These are phyloP conservation scores for Striga hermonthica DNA, from an alignment of 305 asterid genomes.

Conservation along the genomic window DNA sequence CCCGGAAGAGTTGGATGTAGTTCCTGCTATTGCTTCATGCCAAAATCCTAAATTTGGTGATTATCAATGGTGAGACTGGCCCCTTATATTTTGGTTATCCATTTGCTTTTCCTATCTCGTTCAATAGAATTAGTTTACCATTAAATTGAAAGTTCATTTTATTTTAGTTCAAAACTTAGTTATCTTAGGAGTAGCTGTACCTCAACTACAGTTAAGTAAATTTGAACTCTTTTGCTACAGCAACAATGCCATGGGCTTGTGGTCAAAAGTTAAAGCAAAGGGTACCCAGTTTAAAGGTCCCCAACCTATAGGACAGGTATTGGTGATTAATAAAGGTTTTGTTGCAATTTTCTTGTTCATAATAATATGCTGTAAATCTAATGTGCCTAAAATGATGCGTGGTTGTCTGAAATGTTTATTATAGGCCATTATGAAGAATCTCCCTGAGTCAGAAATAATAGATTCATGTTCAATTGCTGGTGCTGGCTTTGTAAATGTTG, in stretches of 20 bases:
- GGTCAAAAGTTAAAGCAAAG: constrained; percentile 67
- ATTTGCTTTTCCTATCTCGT: background rate
- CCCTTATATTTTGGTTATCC: background rate
- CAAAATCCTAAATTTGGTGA: constrained; percentile 71
- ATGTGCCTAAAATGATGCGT: constrained; percentile 9
- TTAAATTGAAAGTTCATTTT: no score
- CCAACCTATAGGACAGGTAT: constrained; percentile 78
- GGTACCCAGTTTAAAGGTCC: constrained; percentile 66
- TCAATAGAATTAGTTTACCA: background rate
- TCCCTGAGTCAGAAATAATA: constrained; percentile 71
- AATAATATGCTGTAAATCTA: constrained; percentile 16
- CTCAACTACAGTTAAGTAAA: background rate
- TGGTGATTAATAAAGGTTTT: constrained; percentile 10
- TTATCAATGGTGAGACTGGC: constrained; percentile 83
- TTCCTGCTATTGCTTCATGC: constrained; percentile 66
- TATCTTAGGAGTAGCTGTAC: background rate
- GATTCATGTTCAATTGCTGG: constrained; percentile 71
- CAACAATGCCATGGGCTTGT: constrained; percentile 74
- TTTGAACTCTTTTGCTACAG: background rate
- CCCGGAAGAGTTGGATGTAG: constrained; percentile 57
- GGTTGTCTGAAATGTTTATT: constrained; percentile 23
- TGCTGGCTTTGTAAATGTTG: constrained; percentile 81
- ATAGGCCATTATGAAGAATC: constrained; percentile 70
- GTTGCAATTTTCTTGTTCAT: background rate
- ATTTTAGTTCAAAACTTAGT: background rate